Percentiles rank a stretch among this genome's conserved stretches.
Conservation (phyloP, 2,329 filamentous ascomycete genomes). For the Penicillium decumbens region DNA sequence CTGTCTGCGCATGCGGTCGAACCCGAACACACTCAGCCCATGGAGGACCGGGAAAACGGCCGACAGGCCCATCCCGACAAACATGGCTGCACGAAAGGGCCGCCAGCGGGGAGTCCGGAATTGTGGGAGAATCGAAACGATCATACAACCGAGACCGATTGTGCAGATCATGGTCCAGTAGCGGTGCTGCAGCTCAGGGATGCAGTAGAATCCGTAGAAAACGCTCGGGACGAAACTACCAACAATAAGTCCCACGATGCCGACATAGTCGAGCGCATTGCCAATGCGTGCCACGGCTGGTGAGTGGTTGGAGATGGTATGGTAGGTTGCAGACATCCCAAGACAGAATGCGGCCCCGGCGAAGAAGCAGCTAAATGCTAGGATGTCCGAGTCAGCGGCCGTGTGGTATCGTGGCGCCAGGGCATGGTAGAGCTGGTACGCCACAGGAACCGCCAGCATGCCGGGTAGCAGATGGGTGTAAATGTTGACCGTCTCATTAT, state of each 20-base stretch:
- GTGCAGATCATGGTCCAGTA: constrained; percentile 77
- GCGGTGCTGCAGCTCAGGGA: constrained; percentile 58
- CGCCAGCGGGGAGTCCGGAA: constrained; percentile 82
- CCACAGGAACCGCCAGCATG: constrained; percentile 52
- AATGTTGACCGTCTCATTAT: constrained; percentile 69
- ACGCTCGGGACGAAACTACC: constrained; percentile 86
- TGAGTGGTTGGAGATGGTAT: constrained; percentile 81
- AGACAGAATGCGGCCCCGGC: constrained; percentile 66
- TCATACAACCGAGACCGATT: constrained; percentile 69
- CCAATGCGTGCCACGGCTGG: constrained; percentile 71
- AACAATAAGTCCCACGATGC: constrained; percentile 86
- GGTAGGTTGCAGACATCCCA: constrained; percentile 78
- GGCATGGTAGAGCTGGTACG: constrained; percentile 52
- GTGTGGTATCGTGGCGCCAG: constrained; percentile 63
- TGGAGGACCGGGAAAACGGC: constrained; percentile 80
- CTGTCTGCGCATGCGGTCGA: constrained; percentile 59
- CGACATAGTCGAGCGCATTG: constrained; percentile 91
- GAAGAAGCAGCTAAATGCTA: constrained; percentile 75
- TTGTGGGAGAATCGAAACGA: constrained; percentile 71
- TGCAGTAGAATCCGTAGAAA: constrained; percentile 78
- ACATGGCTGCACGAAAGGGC: constrained; percentile 82
- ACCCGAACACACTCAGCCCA: constrained; percentile 64
- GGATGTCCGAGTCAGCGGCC: constrained; percentile 60
- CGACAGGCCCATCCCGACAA: constrained; percentile 78
- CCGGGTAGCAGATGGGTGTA: constrained; percentile 68